Evolutionary conservation across 352 stramenopile genomes (phyloP).

Genomic region (Pythium apleroticum): DNA sequence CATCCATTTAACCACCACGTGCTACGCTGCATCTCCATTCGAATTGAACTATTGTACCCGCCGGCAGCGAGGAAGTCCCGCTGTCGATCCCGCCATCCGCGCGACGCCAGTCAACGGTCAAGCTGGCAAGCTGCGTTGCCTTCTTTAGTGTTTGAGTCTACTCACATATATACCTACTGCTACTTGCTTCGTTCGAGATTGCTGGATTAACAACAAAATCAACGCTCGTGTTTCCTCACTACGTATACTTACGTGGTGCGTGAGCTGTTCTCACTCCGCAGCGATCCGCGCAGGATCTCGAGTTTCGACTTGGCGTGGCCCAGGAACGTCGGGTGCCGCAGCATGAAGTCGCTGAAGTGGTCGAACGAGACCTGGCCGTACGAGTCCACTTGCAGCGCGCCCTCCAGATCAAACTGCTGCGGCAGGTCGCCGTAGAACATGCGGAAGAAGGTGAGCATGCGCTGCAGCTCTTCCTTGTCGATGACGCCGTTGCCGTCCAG

Average conservation of each 20-base stretch:
- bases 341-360: conserved; percentile 42
- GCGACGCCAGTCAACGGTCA: conserved; percentile 17
- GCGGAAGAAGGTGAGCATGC: conserved; percentile 49
- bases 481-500: conserved; percentile 56
- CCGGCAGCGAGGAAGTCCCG: not conserved
- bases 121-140: conserved; percentile 11
- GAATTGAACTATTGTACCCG: conserved; percentile 3
- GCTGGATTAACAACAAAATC: conserved; percentile 4
- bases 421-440: conserved; percentile 43
- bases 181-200: conserved; percentile 4
- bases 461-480: conserved; percentile 45
- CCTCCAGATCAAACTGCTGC: conserved; percentile 25
- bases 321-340: conserved; percentile 41
- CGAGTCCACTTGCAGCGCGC: conserved; percentile 28
- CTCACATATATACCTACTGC: not conserved
- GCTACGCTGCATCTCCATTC: not conserved
- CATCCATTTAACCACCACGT: not conserved
- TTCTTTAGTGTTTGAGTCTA: not conserved
- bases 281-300: conserved; percentile 49
- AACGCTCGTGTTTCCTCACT: conserved; percentile 6
- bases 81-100: not conserved
- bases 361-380: conserved; percentile 37
- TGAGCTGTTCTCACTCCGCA: conserved; percentile 21
- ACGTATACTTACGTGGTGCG: conserved; percentile 7
- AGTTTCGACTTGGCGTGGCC: conserved; percentile 50